These are phyloP conservation scores for Conticribra weissflogii DNA, from an alignment of 108 stramenopile genomes.

Conservation along the genomic window DNA sequence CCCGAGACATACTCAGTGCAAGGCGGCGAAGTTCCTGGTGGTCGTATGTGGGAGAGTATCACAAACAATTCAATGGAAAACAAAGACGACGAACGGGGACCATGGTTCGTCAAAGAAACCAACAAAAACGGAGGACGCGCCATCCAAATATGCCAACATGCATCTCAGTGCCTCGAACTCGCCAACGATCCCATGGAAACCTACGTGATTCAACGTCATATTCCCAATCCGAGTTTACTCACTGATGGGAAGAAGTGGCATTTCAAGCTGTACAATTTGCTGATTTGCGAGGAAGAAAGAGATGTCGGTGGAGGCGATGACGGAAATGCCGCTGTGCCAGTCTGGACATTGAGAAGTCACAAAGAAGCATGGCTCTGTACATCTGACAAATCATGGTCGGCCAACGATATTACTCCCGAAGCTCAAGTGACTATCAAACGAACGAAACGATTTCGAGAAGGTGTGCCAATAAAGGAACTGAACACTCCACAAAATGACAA, in stretches of 20 bases:
- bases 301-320: too few species aligned
- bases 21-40: too few species aligned
- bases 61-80: too few species aligned
- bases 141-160: constrained; percentile 17
- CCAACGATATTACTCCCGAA: constrained; percentile 32
- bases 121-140: constrained; percentile 58
- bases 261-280: constrained; percentile 47
- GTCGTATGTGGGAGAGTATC: too few species aligned
- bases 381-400: constrained; percentile 41
- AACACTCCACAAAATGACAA: too few species aligned
- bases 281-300: constrained; percentile 28
- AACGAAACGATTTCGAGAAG: constrained; percentile 23
- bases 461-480: constrained; percentile 32
- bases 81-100: neutral
- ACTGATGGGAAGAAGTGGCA: constrained; percentile 49
- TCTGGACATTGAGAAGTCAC: constrained; percentile 46
- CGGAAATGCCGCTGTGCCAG: too few species aligned
- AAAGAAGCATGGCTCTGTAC: constrained; percentile 39
- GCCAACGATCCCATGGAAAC: constrained; percentile 22
- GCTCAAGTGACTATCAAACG: constrained; percentile 53
- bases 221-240: constrained; percentile 38
- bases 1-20: constrained; percentile 47
- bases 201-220: constrained; percentile 55
- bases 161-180: constrained; percentile 15
- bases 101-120: constrained; percentile 57